Conservation (phyloP, 306 rosid species). For the Quillaja saponaria region DNA sequence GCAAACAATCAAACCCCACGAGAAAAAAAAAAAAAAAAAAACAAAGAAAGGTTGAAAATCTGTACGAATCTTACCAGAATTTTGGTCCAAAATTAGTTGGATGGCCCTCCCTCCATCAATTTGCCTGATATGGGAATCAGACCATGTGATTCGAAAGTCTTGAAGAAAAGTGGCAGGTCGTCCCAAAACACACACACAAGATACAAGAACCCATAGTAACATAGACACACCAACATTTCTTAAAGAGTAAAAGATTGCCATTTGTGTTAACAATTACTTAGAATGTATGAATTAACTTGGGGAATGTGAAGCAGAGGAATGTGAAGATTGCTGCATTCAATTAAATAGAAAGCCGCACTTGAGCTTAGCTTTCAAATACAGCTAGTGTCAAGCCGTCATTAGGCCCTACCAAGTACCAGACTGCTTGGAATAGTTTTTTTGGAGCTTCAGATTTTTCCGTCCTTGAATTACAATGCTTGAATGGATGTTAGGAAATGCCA, state of each 20-base stretch:
- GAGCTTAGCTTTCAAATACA: slow-evolving; percentile 64
- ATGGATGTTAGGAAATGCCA: slow-evolving; percentile 3
- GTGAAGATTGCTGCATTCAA: slow-evolving; percentile 28
- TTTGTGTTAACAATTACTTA: too few species aligned
- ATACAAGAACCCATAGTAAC: slow-evolving; percentile 33
- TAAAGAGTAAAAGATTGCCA: slow-evolving; percentile 34
- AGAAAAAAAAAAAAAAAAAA: too few species aligned
- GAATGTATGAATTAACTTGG: too few species aligned
- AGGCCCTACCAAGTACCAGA: slow-evolving; percentile 74
- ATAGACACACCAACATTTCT: slow-evolving; percentile 17
- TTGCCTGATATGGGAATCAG: slow-evolving; percentile 69
- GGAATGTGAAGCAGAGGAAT: not conserved
- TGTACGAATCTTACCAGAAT: slow-evolving; percentile 57
- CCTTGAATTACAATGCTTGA: not conserved
- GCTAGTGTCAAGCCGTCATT: slow-evolving; percentile 62
- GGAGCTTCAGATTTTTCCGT: slow-evolving; percentile 27
- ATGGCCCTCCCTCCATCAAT: slow-evolving; percentile 75
- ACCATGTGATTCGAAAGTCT: slow-evolving; percentile 74
- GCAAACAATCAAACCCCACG: not conserved
- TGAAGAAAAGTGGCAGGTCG: slow-evolving; percentile 73
- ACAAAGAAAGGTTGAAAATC: not conserved
- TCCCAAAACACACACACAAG: slow-evolving; percentile 42
- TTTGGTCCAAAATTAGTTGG: slow-evolving; percentile 81
- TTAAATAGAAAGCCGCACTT: slow-evolving; percentile 38
- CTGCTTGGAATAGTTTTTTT: slow-evolving; percentile 23